Base-by-base conservation (phyloP, 2,329 filamentous ascomycete genomes). In the Coniochaeta sp. region DNA sequence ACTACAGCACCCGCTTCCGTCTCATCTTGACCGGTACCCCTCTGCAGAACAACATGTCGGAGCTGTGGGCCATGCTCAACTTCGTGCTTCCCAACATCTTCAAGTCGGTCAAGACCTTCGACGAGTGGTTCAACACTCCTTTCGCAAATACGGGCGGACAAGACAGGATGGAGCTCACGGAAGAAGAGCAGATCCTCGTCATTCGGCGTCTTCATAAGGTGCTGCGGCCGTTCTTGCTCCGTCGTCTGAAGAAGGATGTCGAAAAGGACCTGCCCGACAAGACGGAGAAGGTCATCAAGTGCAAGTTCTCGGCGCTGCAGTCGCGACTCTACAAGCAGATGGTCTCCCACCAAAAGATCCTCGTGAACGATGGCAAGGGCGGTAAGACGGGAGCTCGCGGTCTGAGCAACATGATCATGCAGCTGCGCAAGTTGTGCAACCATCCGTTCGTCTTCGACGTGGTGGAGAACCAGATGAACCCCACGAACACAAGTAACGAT, bases 331-430 rank as follows among this genome's bases (percentile, higher is more conserved):
- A 99, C 83, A 96, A 96, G 78, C 95, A 99, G 73, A 93, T 99
- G 81, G 89, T 96, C 62, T 96, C 89, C 1, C 91, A 96, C 78
- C 96, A 98, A 77, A 93, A 90, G 73, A 88, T 99, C 71, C 88
- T 91, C 67, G 93, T 99, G 69, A 92, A 91, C 73, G 93, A 98
- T 71, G 92, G 91, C 70, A 96, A 96, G 77, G 93, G 92, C 63
- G 93, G 93, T 69, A 97, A 96, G 85, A 92, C 91, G 55, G 90
- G 90, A 66, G 89, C 96, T 76, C 91, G 92, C 71, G 95, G 95
- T 73, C 79, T 99, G 63, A 98, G 93, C 81, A 99, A 99, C 77
- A 99, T 99, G 93, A 91, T 99, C 63, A 99, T 99, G 95, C 95
- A 99, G 77, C 79, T 99, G 70, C 89, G 95, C 71, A 99, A 99